phyloP scores from a whole-genome alignment of 1,284 basidiomycete species.

The Ceratobasidium sp. region DNA sequence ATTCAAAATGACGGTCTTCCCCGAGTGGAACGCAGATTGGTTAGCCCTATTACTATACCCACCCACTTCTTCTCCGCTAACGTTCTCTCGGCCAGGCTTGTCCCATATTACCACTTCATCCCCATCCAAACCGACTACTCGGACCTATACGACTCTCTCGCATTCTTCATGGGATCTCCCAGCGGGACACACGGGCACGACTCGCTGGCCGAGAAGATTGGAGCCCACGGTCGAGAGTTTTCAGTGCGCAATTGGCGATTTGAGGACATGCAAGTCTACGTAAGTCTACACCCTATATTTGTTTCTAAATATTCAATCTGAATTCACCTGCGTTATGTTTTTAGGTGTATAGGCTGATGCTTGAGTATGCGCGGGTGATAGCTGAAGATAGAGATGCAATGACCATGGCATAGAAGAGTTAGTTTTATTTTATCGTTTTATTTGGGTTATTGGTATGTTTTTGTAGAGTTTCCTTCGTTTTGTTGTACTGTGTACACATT shows the following conservation, averaged over 20 bases:
- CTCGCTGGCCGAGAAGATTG: constrained; percentile 60
- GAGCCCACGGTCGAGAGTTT: constrained; percentile 59
- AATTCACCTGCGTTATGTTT: no score
- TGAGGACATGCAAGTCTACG: constrained; percentile 65
- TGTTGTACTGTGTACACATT: no score
- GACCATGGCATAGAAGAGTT: not conserved
- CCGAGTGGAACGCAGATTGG: constrained; percentile 61
- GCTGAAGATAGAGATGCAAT: constrained; percentile 49
- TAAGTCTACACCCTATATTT: constrained; percentile 45
- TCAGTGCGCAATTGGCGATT: constrained; percentile 60
- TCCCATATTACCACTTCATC: constrained; percentile 53
- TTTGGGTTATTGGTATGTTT: not conserved
- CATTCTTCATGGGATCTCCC: constrained; percentile 62
- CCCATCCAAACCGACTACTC: constrained; percentile 61
- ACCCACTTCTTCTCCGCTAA: constrained; percentile 41
- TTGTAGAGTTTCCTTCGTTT: no score
- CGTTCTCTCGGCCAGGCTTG: not conserved
- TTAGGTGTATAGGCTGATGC: constrained; percentile 50
- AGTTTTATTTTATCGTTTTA: not conserved
- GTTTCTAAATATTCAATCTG: not conserved
- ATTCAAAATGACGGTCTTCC: constrained; percentile 60
- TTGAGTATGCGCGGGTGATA: constrained; percentile 51
- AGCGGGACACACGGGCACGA: constrained; percentile 59
- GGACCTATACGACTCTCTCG: constrained; percentile 63
- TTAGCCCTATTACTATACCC: constrained; percentile 61